Evolutionary conservation across 139 green algal species (phyloP).

Genomic region (Picochlorum sp.): DNA sequence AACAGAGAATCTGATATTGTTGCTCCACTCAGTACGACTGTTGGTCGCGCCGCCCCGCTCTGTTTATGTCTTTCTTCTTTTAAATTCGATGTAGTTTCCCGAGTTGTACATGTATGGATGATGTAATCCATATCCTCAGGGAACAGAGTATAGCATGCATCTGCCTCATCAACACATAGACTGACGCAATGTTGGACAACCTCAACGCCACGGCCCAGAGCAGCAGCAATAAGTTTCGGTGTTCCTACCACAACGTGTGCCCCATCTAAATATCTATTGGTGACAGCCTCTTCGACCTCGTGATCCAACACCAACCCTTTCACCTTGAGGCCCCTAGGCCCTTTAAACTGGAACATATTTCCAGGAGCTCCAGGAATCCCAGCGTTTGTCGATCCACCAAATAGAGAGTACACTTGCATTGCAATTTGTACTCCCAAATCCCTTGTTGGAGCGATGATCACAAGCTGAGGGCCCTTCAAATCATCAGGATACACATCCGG

Average conservation of each 20-base stretch:
- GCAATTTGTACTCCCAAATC: constrained; percentile 81
- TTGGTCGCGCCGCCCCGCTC: constrained; percentile 18
- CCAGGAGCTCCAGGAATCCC: constrained; percentile 53
- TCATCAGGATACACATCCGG: constrained; percentile 58
- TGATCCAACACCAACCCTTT: constrained; percentile 68
- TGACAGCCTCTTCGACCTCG: constrained; percentile 46
- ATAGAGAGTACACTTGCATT: constrained; percentile 66
- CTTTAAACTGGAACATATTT: constrained; percentile 80
- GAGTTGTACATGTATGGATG: constrained; percentile 29
- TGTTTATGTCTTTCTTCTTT: not conserved
- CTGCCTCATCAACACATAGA: constrained; percentile 47
- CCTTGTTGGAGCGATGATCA: constrained; percentile 75
- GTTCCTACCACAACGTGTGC: constrained; percentile 70
- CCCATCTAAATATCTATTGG: constrained; percentile 35
- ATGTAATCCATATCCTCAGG: constrained; percentile 40
- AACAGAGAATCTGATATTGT: constrained; percentile 43
- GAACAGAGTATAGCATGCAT: constrained; percentile 40
- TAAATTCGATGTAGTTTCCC: not conserved
- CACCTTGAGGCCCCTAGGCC: constrained; percentile 63
- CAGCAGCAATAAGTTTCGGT: constrained; percentile 41
- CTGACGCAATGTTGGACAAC: constrained; percentile 11
- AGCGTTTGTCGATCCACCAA: constrained; percentile 58
- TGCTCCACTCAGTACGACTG: constrained; percentile 63
- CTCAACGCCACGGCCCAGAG: constrained; percentile 1
- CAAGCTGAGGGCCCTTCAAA: constrained; percentile 52